These are phyloP conservation scores for Candida namnaoensis DNA, from an alignment of 805 yeast species.

Conservation along the genomic window DNA sequence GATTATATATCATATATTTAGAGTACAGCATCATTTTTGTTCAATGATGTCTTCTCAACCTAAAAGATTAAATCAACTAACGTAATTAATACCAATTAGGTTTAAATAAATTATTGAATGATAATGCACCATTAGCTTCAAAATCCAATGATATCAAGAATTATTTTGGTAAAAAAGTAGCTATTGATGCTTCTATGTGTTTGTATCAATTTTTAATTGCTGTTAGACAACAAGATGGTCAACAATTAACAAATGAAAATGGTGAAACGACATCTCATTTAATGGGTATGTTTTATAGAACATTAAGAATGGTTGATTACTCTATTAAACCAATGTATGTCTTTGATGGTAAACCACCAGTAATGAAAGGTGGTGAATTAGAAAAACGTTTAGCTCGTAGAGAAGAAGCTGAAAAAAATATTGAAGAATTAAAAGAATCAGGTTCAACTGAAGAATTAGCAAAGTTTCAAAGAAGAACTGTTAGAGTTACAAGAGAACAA, in stretches of 20 bases:
- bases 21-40: too few relatives aligned
- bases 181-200: slow-evolving; percentile 94
- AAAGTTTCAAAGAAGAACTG: slow-evolving; percentile 79
- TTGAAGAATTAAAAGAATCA: slow-evolving; percentile 69
- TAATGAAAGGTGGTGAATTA: slow-evolving; percentile 84
- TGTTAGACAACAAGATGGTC: slow-evolving; percentile 96
- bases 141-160: slow-evolving; percentile 74
- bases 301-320: slow-evolving; percentile 79
- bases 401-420: slow-evolving; percentile 73
- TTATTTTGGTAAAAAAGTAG: slow-evolving; percentile 92
- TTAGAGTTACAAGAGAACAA: slow-evolving; percentile 80
- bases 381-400: slow-evolving; percentile 76
- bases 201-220: slow-evolving; percentile 93
- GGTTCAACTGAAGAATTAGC: slow-evolving; percentile 72
- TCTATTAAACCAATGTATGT: slow-evolving; percentile 97
- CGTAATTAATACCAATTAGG: slow-evolving; percentile 34
- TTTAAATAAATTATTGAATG: slow-evolving; percentile 76
- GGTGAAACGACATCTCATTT: slow-evolving; percentile 94
- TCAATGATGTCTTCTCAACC: too few relatives aligned
- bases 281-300: slow-evolving; percentile 94
- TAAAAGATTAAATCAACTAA: not conserved
- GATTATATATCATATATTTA: too few relatives aligned
- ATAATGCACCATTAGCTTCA: slow-evolving; percentile 81
- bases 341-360: slow-evolving; percentile 97
- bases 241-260: slow-evolving; percentile 73